Base-by-base conservation (phyloP, 495 filamentous ascomycete genomes). In the Tuber brumale region DNA sequence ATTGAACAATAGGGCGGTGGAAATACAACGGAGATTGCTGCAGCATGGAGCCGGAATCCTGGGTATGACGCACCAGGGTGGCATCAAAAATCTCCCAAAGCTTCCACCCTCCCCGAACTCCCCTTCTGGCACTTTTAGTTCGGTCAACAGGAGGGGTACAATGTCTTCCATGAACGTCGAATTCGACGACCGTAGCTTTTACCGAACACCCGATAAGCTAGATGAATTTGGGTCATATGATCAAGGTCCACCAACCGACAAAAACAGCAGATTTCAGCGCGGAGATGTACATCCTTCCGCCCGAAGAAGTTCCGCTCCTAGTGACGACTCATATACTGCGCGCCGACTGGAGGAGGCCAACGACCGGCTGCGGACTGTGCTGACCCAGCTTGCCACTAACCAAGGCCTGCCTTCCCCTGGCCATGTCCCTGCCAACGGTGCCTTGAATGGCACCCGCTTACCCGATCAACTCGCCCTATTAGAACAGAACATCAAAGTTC, bases 21-120 rank as follows among this genome's bases (percentile, higher is more conserved):
- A 90, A 69, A 88, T 93, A 23, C 91, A 95, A 72, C 88, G 85
- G 76, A 87, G 89, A 69, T 84, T 97, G 74, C 84, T 97, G n/a
- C 89, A 94, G 82, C 95, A 99, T 83, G 97, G 94, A 0, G 94
- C 95, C 43, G 95, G 92, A 48, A 92, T 98, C 43, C 84, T 97
- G 78, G 93, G 97, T 81, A 88, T 95, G 86, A 94, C 93, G 23
- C 94, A 97, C 82, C 79, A 76, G 70, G 76, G 74, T 43, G 71
- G 73, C 23, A 73, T 76, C 41, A 76, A 69, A 57, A 77, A 66
- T 27, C 71, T 79, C 9, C 78, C 78, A n/a, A 70, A 39, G 57
- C 72, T 61, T 69, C 35, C 74, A 6, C 77, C 75, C 31, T 45
- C 44, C n/a, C 78, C 78, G 27, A 74, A 77, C 44, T 80, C 78